Percentiles rank a stretch among this genome's conserved stretches.
Conservation (phyloP, 306 rosid species). For the Cicer cuneatum region DNA sequence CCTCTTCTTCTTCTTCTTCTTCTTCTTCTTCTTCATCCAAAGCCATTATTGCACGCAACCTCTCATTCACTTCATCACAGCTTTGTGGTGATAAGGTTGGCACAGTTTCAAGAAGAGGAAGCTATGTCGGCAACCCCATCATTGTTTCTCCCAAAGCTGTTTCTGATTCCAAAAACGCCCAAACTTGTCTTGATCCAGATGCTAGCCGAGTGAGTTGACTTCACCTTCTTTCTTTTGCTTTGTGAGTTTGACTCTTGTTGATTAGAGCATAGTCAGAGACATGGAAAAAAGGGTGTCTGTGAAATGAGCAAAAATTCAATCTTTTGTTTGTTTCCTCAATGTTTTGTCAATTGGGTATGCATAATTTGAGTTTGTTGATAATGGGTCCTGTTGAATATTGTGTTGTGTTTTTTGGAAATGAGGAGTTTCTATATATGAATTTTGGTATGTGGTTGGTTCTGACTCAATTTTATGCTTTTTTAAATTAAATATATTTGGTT, state of each 20-base stretch:
- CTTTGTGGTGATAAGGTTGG: slow-evolving; percentile 53
- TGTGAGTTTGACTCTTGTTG: neutral
- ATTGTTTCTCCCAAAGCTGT: slow-evolving; percentile 85
- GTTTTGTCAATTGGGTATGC: neutral
- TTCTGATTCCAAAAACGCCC: slow-evolving; percentile 88
- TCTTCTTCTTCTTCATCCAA: slow-evolving; percentile 39
- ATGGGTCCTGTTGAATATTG: slow-evolving; percentile 5
- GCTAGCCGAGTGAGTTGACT: slow-evolving; percentile 76
- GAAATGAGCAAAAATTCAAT: neutral
- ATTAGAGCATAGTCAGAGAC: neutral
- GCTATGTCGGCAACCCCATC: slow-evolving; percentile 36
- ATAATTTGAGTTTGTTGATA: slow-evolving; percentile 4
- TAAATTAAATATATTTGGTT: neutral
- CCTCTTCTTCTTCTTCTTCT: slow-evolving; percentile 11
- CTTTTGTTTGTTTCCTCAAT: slow-evolving; percentile 9
- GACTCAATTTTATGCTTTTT: neutral
- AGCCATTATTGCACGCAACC: slow-evolving; percentile 36
- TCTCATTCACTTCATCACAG: slow-evolving; percentile 56
- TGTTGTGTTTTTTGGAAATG: neutral
- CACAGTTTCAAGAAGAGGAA: slow-evolving; percentile 6
- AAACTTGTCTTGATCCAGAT: slow-evolving; percentile 96
- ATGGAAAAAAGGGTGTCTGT: neutral
- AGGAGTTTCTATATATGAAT: neutral
- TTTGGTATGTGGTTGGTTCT: neutral
- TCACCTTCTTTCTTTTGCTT: neutral